Percentiles rank a stretch among this genome's conserved stretches.
Evolutionary conservation across 148 eudicot genomes (phyloP).

Genomic region (Arbutus unedo): DNA sequence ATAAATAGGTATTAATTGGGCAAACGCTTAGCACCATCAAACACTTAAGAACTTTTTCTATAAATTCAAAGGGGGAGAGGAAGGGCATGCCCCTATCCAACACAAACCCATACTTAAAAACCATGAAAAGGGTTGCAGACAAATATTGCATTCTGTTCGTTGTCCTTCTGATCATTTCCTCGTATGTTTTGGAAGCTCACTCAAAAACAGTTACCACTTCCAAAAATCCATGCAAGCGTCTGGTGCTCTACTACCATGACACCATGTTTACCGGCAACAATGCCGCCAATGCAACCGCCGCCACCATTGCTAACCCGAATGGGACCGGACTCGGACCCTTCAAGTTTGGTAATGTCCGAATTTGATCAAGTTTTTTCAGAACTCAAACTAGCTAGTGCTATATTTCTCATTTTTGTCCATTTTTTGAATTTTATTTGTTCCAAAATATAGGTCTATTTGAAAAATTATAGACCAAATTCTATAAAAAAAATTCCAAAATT

Average conservation of each 20-base stretch:
- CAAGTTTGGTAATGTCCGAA: slow-evolving; percentile 23
- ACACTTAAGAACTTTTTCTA: not conserved
- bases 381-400: not conserved
- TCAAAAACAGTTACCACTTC: not conserved
- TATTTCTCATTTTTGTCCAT: too few species aligned
- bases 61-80: not conserved
- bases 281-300: slow-evolving; percentile 24
- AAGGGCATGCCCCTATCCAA: not conserved
- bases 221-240: slow-evolving; percentile 26
- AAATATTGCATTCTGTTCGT: not conserved
- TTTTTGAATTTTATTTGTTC: too few species aligned
- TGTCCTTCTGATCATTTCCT: not conserved
- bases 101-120: not conserved
- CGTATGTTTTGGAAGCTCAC: not conserved
- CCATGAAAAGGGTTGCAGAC: not conserved
- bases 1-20: too few species aligned
- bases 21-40: not conserved
- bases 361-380: not conserved
- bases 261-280: slow-evolving; percentile 26
- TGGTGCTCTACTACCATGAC: slow-evolving; percentile 33
- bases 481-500: too few species aligned
- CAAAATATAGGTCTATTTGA: too few species aligned
- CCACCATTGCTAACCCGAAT: slow-evolving; percentile 3
- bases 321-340: slow-evolving; percentile 9
- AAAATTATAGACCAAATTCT: too few species aligned